phyloP scores from a whole-genome alignment of 1,284 basidiomycete genomes.

The Boletellus sp. region DNA sequence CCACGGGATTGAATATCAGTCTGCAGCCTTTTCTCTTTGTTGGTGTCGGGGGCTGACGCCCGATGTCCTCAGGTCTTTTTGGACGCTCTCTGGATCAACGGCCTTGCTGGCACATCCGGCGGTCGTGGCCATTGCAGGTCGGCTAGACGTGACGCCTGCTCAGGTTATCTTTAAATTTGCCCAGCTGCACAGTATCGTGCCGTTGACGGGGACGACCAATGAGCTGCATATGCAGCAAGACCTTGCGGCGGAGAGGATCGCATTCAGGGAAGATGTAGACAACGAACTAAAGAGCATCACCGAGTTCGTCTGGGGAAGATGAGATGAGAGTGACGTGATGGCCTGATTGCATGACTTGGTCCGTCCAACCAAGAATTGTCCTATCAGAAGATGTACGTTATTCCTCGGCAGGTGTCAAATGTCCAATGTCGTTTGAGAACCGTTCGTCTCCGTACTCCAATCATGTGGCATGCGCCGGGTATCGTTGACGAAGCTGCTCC shows the following conservation, averaged over 20 bases:
- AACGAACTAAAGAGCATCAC: constrained; percentile 40
- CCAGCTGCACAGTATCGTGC: constrained; percentile 55
- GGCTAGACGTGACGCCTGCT: constrained; percentile 51
- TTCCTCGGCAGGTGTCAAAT: constrained; percentile 1
- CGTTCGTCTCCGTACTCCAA: not conserved
- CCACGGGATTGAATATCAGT: constrained; percentile 72
- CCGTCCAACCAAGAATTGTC: not conserved
- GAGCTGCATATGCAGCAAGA: constrained; percentile 63
- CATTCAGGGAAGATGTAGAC: constrained; percentile 39
- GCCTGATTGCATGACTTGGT: not conserved
- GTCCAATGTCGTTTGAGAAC: not conserved
- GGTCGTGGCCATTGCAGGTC: constrained; percentile 44
- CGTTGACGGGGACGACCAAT: constrained; percentile 63
- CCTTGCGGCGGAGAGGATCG: constrained; percentile 45
- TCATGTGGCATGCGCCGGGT: constrained; percentile 7
- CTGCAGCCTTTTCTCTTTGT: constrained; percentile 24
- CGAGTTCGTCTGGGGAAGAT: constrained; percentile 32
- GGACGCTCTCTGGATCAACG: constrained; percentile 80
- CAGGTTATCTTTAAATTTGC: constrained; percentile 68
- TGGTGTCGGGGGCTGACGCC: constrained; percentile 5
- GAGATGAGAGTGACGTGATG: not conserved
- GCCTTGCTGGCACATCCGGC: constrained; percentile 50
- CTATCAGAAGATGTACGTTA: constrained; percentile 2
- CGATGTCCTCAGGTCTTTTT: constrained; percentile 62
- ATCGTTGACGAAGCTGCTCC: constrained; percentile 23